Percentiles rank a stretch among this genome's conserved stretches.
Evolutionary conservation across 371 early-diverging fungal genomes (phyloP).

Genomic region (Mucor saturninus): DNA sequence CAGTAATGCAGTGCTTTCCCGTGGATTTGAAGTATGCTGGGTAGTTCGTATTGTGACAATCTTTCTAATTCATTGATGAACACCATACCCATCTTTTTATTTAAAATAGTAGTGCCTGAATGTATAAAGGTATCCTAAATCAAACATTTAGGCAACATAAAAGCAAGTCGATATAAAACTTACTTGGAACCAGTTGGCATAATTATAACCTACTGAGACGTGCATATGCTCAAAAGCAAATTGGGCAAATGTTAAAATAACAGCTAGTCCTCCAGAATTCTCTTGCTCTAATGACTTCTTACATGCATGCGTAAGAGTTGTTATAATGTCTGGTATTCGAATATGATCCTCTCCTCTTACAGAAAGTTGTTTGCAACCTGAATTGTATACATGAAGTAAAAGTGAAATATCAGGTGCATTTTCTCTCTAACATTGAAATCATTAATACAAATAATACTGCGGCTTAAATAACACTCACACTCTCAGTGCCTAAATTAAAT

Average conservation of each 20-base stretch:
- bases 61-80: constrained; percentile 21
- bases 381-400: constrained; percentile 6
- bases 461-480: not conserved
- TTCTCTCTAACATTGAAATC: not conserved
- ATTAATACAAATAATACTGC: not conserved
- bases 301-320: constrained; percentile 4
- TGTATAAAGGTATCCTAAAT: constrained; percentile 19
- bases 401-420: constrained; percentile 10
- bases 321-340: constrained; percentile 20
- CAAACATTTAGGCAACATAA: not conserved
- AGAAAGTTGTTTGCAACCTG: constrained; percentile 16
- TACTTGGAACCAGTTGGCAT: constrained; percentile 33
- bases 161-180: not conserved
- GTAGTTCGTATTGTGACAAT: constrained; percentile 24
- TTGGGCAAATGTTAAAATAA: constrained; percentile 21
- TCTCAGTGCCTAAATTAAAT: not conserved
- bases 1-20: constrained; percentile 11
- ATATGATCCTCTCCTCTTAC: constrained; percentile 10
- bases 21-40: constrained; percentile 31
- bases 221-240: constrained; percentile 22
- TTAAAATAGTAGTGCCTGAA: constrained; percentile 7
- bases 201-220: constrained; percentile 16
- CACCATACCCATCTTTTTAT: constrained; percentile 10
- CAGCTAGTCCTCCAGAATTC: not conserved
- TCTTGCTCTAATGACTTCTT: constrained; percentile 6